Base-by-base conservation (phyloP, 768 basidiomycete species). In the Trametes villosa region DNA sequence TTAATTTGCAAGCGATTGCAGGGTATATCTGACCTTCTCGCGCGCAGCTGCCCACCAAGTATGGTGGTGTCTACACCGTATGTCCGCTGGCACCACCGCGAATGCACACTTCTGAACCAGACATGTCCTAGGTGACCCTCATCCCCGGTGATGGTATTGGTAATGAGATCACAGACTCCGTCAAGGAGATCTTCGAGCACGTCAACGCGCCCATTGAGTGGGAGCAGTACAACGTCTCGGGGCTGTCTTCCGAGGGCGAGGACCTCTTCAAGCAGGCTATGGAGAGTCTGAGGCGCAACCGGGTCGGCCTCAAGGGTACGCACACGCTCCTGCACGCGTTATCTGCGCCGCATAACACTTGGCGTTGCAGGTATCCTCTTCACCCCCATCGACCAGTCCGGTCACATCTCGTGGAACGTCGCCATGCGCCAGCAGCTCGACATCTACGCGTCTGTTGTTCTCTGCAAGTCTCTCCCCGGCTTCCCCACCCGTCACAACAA, bases 351-450 rank as follows among this genome's bases (percentile, higher is more conserved):
- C 38, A 18, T 12, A 45, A 57, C 24, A n/a, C 33, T 20, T 30
- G 31, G 27, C 12, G 48, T 48, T 20, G 11, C 60, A 98, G 96
- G 97, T 68, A 99, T 98, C 70, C 90, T 99, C 66, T 98, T 96
- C 81, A 99, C 97, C 44, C 96, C 96, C 66, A 94, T 96, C 68
- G 98, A 96, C 53, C 91, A 92, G 76, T 87, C 88, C 20, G 96
- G 94, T 3, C 97, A 99, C 77, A 94, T 96, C 65, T 98, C 97
- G 60, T 99, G 97, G 97, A 99, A 99, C 74, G 97, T 99, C 60
- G 97, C 97, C 64, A 98, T 99, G 95, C 91, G 97, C 67, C 96
- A 98, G 74, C 92, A 96, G 73, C 91, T 99, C 65, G 97, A 99
- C 76, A 98, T 99, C 68, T 99, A 98, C 76, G 97, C 97, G 24